Percentiles rank a stretch among this genome's conserved stretches.
Evolutionary conservation across 2,329 filamentous ascomycete genomes (phyloP).

Genomic region (Penicillium psychrosexuale): DNA sequence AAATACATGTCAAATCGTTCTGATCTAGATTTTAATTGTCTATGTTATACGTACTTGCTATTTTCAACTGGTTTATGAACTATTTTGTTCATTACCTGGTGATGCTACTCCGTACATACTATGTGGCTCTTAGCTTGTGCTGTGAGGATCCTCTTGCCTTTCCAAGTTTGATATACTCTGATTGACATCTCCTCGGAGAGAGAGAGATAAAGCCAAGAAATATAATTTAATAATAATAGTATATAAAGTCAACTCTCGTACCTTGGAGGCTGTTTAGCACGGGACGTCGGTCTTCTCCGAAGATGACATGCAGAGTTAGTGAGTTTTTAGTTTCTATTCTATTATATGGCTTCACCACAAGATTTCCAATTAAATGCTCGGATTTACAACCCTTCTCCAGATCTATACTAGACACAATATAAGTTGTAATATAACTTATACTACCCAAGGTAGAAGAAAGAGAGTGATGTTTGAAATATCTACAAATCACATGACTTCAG

Average conservation of each 20-base stretch:
- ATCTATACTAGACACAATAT: neutral
- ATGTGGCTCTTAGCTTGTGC: neutral
- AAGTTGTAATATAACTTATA: neutral
- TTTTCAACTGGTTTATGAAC: neutral
- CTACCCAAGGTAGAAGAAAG: too few relatives aligned
- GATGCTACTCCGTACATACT: too few relatives aligned
- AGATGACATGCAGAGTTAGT: neutral
- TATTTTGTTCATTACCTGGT: neutral
- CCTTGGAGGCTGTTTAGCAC: neutral
- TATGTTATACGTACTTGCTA: too few relatives aligned
- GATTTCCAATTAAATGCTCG: neutral
- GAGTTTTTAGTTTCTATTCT: neutral
- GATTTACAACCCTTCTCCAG: neutral
- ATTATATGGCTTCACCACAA: neutral
- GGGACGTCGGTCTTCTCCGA: neutral
- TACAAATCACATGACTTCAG: conserved; percentile 3
- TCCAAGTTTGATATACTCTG: neutral
- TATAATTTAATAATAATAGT: too few relatives aligned
- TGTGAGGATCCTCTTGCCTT: neutral
- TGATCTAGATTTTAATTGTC: too few relatives aligned
- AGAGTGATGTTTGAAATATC: neutral
- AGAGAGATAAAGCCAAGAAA: neutral
- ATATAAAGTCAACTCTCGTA: neutral
- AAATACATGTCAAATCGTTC: neutral
- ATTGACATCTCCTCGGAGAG: neutral